phyloP scores from a whole-genome alignment of 176 grass and related monocot genomes.

The Aechmea fasciata region DNA sequence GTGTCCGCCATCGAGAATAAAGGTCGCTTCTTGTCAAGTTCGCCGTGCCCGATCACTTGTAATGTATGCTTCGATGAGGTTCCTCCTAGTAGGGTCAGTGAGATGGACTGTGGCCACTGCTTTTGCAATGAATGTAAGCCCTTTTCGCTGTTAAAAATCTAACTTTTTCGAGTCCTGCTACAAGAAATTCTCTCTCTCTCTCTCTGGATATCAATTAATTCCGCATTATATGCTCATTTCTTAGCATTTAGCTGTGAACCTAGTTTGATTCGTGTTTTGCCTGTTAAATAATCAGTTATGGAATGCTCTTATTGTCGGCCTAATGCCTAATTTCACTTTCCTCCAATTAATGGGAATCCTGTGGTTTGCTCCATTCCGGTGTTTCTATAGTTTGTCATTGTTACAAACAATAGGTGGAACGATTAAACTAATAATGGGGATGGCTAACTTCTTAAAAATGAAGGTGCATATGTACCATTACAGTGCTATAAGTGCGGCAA shows the following conservation, averaged over 20 bases:
- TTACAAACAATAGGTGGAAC: neutral
- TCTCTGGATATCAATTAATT: no score
- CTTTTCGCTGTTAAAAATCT: neutral
- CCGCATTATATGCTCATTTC: neutral
- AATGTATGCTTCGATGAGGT: conserved; percentile 83
- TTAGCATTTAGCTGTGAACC: neutral
- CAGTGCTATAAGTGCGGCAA: no score
- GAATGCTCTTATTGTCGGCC: neutral
- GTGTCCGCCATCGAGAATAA: neutral
- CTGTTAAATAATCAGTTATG: neutral
- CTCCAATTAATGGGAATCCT: neutral
- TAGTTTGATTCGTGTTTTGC: neutral
- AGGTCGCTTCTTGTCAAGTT: neutral
- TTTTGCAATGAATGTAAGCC: conserved; percentile 95
- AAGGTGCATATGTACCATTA: no score
- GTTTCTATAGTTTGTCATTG: neutral
- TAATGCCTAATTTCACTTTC: neutral
- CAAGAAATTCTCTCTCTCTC: no score
- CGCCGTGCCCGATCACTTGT: conserved; percentile 29
- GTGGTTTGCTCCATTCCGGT: neutral
- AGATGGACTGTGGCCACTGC: conserved; percentile 86
- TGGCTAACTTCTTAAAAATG: no score
- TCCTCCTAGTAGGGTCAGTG: conserved; percentile 17
- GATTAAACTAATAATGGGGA: no score
- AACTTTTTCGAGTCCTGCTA: no score